Percentiles rank a stretch among this genome's conserved stretches.
Conservation (phyloP, 305 asterid species). For the Fraxinus greggii region DNA sequence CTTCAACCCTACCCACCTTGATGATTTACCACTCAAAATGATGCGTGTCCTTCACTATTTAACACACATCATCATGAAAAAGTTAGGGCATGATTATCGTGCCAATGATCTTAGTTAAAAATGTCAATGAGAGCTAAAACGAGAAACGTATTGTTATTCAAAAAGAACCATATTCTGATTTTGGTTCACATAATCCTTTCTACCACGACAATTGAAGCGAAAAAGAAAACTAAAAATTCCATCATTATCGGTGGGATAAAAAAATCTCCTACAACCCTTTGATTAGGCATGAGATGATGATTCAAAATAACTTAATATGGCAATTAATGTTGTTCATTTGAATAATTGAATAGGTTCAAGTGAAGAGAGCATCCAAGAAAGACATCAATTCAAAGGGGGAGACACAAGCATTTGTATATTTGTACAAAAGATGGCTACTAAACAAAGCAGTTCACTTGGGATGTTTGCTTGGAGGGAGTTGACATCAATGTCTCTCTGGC, state of each 20-base stretch:
- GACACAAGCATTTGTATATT: conserved; percentile 40
- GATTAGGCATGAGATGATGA: not conserved
- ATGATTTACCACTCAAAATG: not conserved
- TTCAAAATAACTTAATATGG: not conserved
- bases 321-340: conserved; percentile 6
- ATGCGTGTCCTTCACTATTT: not conserved
- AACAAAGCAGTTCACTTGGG: conserved; percentile 41
- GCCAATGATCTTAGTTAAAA: not conserved
- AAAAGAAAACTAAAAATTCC: not conserved
- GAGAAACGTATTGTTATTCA: not conserved
- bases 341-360: conserved; percentile 1
- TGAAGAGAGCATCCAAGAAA: conserved; percentile 15
- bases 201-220: not conserved
- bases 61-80: not conserved
- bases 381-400: not conserved
- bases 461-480: conserved; percentile 38
- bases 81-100: not conserved
- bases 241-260: not conserved
- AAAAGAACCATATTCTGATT: not conserved
- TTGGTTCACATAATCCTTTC: not conserved
- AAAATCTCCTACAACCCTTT: not conserved
- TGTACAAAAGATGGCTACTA: conserved; percentile 31
- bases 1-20: not conserved
- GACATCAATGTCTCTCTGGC: conserved; percentile 37
- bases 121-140: not conserved